Evolutionary conservation across 2,329 filamentous ascomycete genomes (phyloP), one percentile per base, ranked within the genome.

Genomic region (Neodidymelliopsis sp.): DNA sequence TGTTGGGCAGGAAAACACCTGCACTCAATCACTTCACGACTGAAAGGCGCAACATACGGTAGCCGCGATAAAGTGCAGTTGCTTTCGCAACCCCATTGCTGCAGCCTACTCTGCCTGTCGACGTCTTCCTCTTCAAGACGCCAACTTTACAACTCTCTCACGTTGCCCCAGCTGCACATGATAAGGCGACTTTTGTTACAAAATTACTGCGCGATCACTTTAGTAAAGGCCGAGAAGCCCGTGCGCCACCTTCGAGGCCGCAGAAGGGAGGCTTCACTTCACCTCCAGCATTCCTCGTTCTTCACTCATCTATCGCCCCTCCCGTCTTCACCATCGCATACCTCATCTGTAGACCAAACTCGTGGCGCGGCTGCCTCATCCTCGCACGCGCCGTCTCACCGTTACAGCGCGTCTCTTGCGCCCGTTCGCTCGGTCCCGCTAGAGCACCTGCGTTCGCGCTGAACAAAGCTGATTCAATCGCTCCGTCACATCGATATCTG

Each of bases 251-350:
- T 46, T 60, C 50, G 56, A 60, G 51, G 51, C 57, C 53, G 52
- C 53, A 54, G 46, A 55, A 55, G 47, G 56, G 57, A 66, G 59
- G 53, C 57, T 60, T 66, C 61, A 60, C 66, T 60, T 62, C 62
- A 66, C 56, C 61, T 48, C 46, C 61, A 63, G 54, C 66, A 63
- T 63, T 67, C 65, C 62, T 62, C 58, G 55, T 62, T 57, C 55
- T 49, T 49, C 57, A 34, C 54, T 53, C 50, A 50, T 57, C 60
- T 37, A 30, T 51, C 53, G 39, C 53, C 42, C 49, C 39, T 36
- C 24, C 36, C 41, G 49, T 53, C 43, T 40, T 53, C 62, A 62
- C 57, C 60, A 59, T 65, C 56, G 28, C 48, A 47, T 52, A 12
- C 23, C 54, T 50, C 39, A 31, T 48, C 11, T 27, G 23, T 7